Evolutionary conservation across 2,329 filamentous ascomycete species (phyloP), one percentile per base, ranked within the genome.

Genomic region (Lasiodiplodia theobromae): DNA sequence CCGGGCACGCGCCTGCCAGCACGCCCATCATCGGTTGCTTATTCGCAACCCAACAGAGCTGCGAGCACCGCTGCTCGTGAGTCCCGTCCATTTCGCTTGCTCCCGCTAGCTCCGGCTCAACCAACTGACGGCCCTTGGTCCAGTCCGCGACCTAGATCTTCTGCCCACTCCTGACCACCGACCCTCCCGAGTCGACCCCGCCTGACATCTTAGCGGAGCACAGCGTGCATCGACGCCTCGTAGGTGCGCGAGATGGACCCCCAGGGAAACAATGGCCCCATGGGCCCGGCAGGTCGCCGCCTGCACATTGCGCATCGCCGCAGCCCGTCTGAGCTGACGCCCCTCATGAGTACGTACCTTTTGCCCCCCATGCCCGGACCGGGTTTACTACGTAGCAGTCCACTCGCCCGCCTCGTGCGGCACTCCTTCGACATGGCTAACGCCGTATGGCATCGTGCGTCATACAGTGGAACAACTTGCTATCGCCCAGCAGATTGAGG

Each of bases 401-500:
- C 65, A 71, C 66, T 38, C 40, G 6, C 40, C 23, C 28, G 12
- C 11, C 49, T 40, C 14, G 51, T 34, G 66, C 66, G n/a, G 10
- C 38, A 10, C 38, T 38, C 5, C 14, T 12, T 31, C 37, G 47
- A 25, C 18, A n/a, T 69, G 68, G 34, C 63, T 73, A 72, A 76
- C 79, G 71, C 77, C 74, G 69, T 51, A 52, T 34, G 25, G 21
- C 37, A 25, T 51, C 37, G 7, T 21, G 18, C 71, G 60, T 16
- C 21, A 14, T 34, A 34, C 75, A 97, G 94, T 97, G 92, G 95
- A 97, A 86, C 94, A 97, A 87, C 89, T 97, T 79, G 93, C 93
- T 78, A 94, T 98, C 79, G 94, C 97, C 84, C 95, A 97, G 85
- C 95, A 98, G 83, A 97, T 98, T 78, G 95, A 98, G 83, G 88